Base-by-base conservation (phyloP, 768 basidiomycete genomes). In the Boletus sp. region DNA sequence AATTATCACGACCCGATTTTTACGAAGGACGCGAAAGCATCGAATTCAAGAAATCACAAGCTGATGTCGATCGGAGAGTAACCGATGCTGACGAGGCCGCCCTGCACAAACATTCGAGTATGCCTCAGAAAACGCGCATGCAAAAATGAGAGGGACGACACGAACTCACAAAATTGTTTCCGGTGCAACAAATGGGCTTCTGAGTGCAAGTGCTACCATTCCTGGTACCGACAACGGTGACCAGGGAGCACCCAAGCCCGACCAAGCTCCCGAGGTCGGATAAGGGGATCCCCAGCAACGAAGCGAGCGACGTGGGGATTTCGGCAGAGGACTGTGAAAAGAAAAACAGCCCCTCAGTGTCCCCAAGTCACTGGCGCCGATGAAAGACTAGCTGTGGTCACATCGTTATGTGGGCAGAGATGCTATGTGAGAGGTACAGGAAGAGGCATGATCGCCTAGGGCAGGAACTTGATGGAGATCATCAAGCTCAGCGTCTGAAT, bases 101-200 rank as follows among this genome's bases (percentile, higher is more conserved):
- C 46, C 55, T 56, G 11, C 24, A 24, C 24, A 3, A 17, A 14
- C 37, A 9, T 2, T 3, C 20, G n/a, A 55, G 24, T 6, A 9
- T 9, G 18, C 12, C 2, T 47, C 20, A 40, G 18, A 39, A 8
- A 2, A 9, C 7, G 10, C 14, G 12, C 24, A n/a, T 17, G 24
- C 24, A 24, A 24, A 7, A 24, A 7, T 7, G 6, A 52, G 14
- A 44, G 11, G 4, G 30, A 32, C 7, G 1, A 7, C 0, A 52
- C 39, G 15, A 9, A 11, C 3, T 5, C 24, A 24, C 24, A 24
- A 24, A 24, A 24, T 24, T 24, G 24, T 24, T 24, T 24, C 24
- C 24, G 24, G 28, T 47, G 45, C 50, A 57, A 45, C 56, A 57
- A 11, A 37, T 37, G 5, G 56, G 24, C 37, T 53, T 37, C 17